These are phyloP conservation scores for Tripterygium wilfordii DNA, from an alignment of 177 flowering plant species.

Conservation along the genomic window DNA sequence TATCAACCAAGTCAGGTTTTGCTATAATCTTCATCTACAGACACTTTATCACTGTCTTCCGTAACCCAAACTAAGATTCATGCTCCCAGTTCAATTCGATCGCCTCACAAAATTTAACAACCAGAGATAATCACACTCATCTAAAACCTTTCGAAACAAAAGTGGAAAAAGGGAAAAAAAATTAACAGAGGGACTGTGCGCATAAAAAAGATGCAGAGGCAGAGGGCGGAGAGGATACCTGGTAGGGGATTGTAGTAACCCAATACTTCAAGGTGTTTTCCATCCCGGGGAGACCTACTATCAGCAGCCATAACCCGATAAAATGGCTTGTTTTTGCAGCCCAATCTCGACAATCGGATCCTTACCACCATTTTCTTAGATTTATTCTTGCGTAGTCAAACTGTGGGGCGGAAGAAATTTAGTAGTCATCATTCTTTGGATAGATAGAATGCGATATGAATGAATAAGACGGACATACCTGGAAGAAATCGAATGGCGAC, in stretches of 20 bases:
- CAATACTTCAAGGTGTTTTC: background rate
- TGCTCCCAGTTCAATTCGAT: background rate
- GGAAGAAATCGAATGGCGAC: too few species aligned
- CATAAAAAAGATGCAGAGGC: background rate
- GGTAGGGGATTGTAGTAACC: constrained; percentile 2
- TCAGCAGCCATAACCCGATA: background rate
- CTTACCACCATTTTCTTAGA: constrained; percentile 6
- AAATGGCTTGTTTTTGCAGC: constrained; percentile 1
- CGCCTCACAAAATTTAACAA: background rate
- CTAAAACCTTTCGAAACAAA: background rate
- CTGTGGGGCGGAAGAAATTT: too few species aligned
- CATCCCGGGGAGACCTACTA: background rate
- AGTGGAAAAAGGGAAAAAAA: too few species aligned
- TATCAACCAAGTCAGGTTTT: too few species aligned
- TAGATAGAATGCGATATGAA: too few species aligned
- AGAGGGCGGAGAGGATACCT: background rate
- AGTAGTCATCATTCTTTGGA: too few species aligned
- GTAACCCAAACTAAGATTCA: background rate
- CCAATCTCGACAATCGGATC: background rate
- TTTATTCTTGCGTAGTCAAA: too few species aligned
- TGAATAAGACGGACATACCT: too few species aligned
- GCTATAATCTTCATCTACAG: too few species aligned
- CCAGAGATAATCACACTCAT: background rate
- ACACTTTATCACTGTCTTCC: too few species aligned
- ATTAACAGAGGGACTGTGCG: too few species aligned